Base-by-base conservation (phyloP, 2,329 filamentous ascomycete species). In the Chaetothyriales sp. region DNA sequence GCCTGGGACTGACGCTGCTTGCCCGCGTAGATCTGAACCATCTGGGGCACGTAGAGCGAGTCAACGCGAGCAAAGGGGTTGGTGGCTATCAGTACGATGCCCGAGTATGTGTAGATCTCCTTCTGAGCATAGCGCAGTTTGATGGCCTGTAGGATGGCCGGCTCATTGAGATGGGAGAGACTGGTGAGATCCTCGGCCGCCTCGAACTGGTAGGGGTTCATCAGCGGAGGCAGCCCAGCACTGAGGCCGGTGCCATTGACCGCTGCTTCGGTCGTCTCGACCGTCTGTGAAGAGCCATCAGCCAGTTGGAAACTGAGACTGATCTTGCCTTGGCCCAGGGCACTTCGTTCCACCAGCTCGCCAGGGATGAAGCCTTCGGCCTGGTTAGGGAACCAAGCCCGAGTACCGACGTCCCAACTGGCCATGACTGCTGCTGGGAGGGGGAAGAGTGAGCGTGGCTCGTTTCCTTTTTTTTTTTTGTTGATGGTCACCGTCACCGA, bases 11-110 rank as follows among this genome's bases (percentile, higher is more conserved):
- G 88, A 69, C 92, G 80, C 69, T 95, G 89, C 70, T 90, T 96
- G 64, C 92, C 92, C 51, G 92, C 89, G 70, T 98, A 98, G 42
- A 96, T 88, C 68, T 98, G 92, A n/a, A 98, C 89, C 90, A 98
- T 98, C 59, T 92, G 92, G 18, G 90, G 89, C 9, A 98, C 92
- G 69, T 98, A 98, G 64, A 98, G 80, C 43, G 92, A 98, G 68
- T 98, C 92, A 59, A 98, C 89, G 58, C 92, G 80, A 49, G 93
- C 92, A 64, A 98, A 98, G 19, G 92, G 92, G 71, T 98, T 98
- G 57, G 92, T 94, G 56, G 92, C 92, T 72, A 98, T 98, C 61
- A 98, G 77, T 58, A 98, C 92, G 64, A 98, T 96, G 65, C 92
- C 92, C 66, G 87, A 95, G 74, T 98, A 98, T 64, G 92, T 98